phyloP scores from a whole-genome alignment of 225 moss, liverwort and hornwort species.

The Climacium dendroides region DNA sequence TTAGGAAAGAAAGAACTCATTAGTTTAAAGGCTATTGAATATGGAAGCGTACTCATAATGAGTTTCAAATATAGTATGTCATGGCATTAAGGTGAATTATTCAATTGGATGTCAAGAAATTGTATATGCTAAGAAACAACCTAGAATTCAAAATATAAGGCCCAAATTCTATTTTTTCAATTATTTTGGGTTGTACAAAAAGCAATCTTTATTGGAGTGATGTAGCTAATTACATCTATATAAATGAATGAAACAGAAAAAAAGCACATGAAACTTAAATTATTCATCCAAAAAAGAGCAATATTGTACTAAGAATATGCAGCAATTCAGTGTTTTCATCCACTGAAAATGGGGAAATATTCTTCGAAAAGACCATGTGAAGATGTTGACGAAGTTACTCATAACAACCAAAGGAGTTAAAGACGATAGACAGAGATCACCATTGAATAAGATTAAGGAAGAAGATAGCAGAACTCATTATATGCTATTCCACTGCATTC shows the following conservation, averaged over 20 bases:
- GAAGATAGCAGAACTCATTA: not conserved
- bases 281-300: too few relatives aligned
- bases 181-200: not conserved
- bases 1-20: not conserved
- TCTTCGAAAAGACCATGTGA: not conserved
- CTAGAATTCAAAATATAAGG: too few relatives aligned
- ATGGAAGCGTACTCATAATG: not conserved
- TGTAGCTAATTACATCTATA: too few relatives aligned
- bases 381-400: not conserved
- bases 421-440: not conserved
- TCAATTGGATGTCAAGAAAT: not conserved
- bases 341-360: not conserved
- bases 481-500: not conserved
- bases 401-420: not conserved
- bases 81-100: not conserved
- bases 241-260: not conserved
- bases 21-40: not conserved
- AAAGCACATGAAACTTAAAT: not conserved
- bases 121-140: not conserved
- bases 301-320: too few relatives aligned
- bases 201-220: accelerated
- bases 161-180: not conserved
- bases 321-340: not conserved
- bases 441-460: not conserved
- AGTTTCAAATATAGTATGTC: not conserved